A percentile compares a stretch with the other conserved stretches of the same genome.
Conservation (phyloP, 495 filamentous ascomycete genomes). For the Achaetomiella virescens region DNA sequence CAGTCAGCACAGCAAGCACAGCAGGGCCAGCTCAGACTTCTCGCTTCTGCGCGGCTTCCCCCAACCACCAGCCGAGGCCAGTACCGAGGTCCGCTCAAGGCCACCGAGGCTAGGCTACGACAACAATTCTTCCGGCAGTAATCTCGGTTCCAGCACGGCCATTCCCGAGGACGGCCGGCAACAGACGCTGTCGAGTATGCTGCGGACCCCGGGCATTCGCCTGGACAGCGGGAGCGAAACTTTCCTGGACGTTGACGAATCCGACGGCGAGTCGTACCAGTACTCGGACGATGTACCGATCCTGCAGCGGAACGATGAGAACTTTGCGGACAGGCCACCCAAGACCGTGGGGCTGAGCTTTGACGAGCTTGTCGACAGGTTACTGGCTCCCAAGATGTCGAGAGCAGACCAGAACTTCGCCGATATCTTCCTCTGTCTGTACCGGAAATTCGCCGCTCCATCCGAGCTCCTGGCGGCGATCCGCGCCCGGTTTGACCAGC, state of each 20-base stretch:
- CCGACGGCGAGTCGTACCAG: constrained; percentile 47
- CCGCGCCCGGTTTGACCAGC: constrained; percentile 63
- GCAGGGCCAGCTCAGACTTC: constrained; percentile 60
- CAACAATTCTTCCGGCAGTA: constrained; percentile 11
- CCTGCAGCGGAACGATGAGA: constrained; percentile 50
- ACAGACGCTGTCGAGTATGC: constrained; percentile 40
- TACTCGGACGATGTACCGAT: constrained; percentile 58
- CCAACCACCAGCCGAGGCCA: constrained; percentile 27
- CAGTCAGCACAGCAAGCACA: constrained; percentile 51
- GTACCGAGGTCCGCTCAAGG: constrained; percentile 26
- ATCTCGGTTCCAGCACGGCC: constrained; percentile 17
- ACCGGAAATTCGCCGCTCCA: constrained; percentile 87
- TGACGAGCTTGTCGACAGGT: constrained; percentile 81
- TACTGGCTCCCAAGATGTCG: constrained; percentile 74
- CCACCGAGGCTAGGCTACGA: constrained; percentile 30
- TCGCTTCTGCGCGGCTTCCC: constrained; percentile 44
- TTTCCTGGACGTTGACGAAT: constrained; percentile 56
- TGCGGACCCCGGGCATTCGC: constrained; percentile 41
- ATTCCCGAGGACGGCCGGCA: constrained; percentile 30
- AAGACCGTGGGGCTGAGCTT: constrained; percentile 63
- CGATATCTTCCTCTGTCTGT: constrained; percentile 84
- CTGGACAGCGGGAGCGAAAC: constrained; percentile 42
- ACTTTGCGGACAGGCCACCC: constrained; percentile 39
- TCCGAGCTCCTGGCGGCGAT: constrained; percentile 67
- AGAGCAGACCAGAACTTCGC: constrained; percentile 80